Conservation (phyloP, 352 stramenopile genomes). For the Phytophthora tentaculata region DNA sequence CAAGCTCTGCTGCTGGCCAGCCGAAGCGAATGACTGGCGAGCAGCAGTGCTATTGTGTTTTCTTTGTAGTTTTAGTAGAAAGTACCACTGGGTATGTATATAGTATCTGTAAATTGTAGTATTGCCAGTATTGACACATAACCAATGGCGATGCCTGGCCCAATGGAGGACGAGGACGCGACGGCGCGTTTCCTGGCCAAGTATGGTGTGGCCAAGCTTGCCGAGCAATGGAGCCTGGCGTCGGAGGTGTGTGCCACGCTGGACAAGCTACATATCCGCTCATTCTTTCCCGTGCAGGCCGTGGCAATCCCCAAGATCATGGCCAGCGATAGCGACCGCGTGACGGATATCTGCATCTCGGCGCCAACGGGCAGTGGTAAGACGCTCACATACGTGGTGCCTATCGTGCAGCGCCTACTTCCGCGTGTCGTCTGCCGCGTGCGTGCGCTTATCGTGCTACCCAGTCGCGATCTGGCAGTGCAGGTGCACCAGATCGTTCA, state of each 20-base stretch:
- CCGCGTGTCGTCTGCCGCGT: constrained; percentile 86
- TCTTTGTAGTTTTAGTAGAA: background rate
- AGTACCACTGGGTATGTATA: background rate
- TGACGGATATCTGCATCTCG: constrained; percentile 96
- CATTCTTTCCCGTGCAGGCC: constrained; percentile 96
- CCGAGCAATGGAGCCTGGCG: constrained; percentile 55
- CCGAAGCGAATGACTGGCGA: constrained; percentile 12
- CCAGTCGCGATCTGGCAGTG: constrained; percentile 95
- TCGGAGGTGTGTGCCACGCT: constrained; percentile 54
- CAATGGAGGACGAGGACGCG: constrained; percentile 27
- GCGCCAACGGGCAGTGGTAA: constrained; percentile 98
- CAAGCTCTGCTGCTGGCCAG: constrained; percentile 27
- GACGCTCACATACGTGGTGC: constrained; percentile 97
- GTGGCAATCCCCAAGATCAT: constrained; percentile 94
- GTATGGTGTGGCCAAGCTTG: constrained; percentile 71
- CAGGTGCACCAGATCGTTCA: constrained; percentile 87
- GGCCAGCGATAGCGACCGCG: constrained; percentile 74
- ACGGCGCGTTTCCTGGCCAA: constrained; percentile 62
- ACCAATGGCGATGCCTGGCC: constrained; percentile 28
- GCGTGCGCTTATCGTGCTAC: constrained; percentile 95
- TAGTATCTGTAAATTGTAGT: background rate
- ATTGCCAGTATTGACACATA: background rate
- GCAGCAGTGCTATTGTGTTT: background rate
- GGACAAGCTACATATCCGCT: constrained; percentile 55
- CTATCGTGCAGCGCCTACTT: constrained; percentile 93